Evolutionary conservation across 2,329 filamentous ascomycete genomes (phyloP).

Genomic region (Emergomyces pasteurianus): DNA sequence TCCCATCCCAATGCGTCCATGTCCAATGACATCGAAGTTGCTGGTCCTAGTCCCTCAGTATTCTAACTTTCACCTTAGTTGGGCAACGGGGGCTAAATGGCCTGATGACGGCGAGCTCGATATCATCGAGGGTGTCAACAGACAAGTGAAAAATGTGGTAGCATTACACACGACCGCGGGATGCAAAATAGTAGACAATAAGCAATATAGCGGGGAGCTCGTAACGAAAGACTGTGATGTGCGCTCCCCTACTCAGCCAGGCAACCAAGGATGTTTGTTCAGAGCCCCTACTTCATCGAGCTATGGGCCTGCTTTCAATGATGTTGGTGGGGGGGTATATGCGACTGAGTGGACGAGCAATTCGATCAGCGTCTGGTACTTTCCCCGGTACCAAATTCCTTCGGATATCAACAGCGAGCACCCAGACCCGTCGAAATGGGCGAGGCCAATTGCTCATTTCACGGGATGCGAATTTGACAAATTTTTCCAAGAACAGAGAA

Average conservation of each 20-base stretch:
- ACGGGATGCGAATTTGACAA: conserved; percentile 58
- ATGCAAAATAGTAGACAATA: conserved; percentile 45
- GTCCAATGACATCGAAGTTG: background rate
- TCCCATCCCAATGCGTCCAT: background rate
- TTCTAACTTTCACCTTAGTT: conserved; percentile 22
- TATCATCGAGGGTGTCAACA: conserved; percentile 67
- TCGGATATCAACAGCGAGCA: conserved; percentile 46
- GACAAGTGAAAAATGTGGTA: conserved; percentile 46
- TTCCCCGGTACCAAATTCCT: conserved; percentile 56
- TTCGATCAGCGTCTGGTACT: conserved; percentile 71
- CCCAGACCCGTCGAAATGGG: conserved; percentile 60
- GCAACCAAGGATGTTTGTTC: conserved; percentile 49
- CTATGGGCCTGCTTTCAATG: conserved; percentile 62
- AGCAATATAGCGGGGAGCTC: conserved; percentile 35
- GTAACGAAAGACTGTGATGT: conserved; percentile 48
- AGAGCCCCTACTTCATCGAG: conserved; percentile 38
- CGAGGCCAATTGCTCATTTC: conserved; percentile 56
- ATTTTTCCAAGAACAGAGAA: conserved; percentile 59
- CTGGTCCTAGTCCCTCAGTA: background rate
- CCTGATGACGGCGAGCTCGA: conserved; percentile 63
- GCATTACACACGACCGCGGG: conserved; percentile 55
- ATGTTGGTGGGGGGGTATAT: conserved; percentile 56
- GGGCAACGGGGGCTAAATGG: conserved; percentile 56
- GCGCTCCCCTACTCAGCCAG: conserved; percentile 29
- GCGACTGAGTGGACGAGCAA: conserved; percentile 63